Evolutionary conservation across 805 yeast species (phyloP).

Genomic region (Lachancea cidri): DNA sequence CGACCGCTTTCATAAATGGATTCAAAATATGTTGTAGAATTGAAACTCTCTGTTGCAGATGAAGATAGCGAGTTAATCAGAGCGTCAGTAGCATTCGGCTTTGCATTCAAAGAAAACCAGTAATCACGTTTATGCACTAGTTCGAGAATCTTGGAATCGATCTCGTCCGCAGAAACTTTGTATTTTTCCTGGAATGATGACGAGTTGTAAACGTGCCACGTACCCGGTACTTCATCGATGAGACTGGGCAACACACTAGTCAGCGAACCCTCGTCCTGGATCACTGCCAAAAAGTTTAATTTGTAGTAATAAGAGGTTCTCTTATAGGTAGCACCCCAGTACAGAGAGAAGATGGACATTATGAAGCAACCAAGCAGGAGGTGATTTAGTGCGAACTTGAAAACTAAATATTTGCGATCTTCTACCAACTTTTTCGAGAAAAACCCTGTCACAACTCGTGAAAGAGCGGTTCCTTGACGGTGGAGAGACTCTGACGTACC

Average conservation of each 20-base stretch:
- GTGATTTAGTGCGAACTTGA: slow-evolving; percentile 13
- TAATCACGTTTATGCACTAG: slow-evolving; percentile 49
- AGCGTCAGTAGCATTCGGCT: slow-evolving; percentile 40
- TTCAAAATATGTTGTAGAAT: slow-evolving; percentile 30
- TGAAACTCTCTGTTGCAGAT: slow-evolving; percentile 15
- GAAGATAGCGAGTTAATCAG: slow-evolving; percentile 22
- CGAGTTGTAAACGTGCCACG: slow-evolving; percentile 29
- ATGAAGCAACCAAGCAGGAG: slow-evolving; percentile 21
- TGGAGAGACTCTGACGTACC: background rate
- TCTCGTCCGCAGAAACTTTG: slow-evolving; percentile 15
- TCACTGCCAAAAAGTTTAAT: slow-evolving; percentile 30
- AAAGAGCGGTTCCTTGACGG: slow-evolving; percentile 1
- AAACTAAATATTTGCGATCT: slow-evolving; percentile 11
- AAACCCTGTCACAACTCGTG: slow-evolving; percentile 14
- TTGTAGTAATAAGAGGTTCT: slow-evolving; percentile 21
- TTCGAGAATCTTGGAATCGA: slow-evolving; percentile 37
- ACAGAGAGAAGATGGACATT: slow-evolving; percentile 25
- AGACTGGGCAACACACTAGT: slow-evolving; percentile 16
- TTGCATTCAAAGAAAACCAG: slow-evolving; percentile 60
- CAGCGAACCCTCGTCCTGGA: slow-evolving; percentile 28
- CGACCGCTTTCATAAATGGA: slow-evolving; percentile 58
- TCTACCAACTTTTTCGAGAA: slow-evolving; percentile 15
- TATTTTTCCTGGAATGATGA: slow-evolving; percentile 22
- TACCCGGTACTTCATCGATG: slow-evolving; percentile 18
- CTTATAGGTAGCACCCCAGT: slow-evolving; percentile 37